These are phyloP conservation scores for Begonia loranthoides DNA, from an alignment of 306 rosid genomes.

Conservation along the genomic window DNA sequence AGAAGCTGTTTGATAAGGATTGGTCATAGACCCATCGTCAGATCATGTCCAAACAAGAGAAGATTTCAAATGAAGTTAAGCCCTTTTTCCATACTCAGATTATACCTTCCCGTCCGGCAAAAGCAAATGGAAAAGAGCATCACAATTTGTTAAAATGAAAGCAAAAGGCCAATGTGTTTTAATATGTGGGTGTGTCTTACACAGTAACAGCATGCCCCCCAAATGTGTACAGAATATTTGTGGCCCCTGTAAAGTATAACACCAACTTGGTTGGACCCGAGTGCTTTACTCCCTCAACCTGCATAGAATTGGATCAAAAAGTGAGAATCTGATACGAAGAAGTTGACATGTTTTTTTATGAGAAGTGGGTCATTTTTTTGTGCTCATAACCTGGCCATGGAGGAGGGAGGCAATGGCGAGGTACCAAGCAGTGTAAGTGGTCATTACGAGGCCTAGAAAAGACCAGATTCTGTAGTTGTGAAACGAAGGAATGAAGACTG, in stretches of 20 bases:
- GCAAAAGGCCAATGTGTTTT: constrained; percentile 6
- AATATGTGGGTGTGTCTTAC: constrained; percentile 37
- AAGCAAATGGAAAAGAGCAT: no score
- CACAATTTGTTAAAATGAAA: neutral
- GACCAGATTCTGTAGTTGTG: constrained; percentile 98
- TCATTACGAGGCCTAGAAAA: constrained; percentile 86
- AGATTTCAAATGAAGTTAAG: no score
- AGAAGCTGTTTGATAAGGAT: no score
- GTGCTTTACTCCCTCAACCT: constrained; percentile 90
- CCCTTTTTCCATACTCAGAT: no score
- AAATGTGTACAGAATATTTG: constrained; percentile 98
- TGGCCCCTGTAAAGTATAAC: constrained; percentile 95
- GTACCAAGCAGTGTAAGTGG: constrained; percentile 99
- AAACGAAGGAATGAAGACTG: constrained; percentile 94
- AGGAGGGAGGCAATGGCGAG: constrained; percentile 73
- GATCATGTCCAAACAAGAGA: no score
- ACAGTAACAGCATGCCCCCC: constrained; percentile 99
- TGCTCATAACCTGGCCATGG: constrained; percentile 72
- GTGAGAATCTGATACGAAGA: no score
- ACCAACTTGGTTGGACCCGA: constrained; percentile 86
- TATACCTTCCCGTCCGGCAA: no score
- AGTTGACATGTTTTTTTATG: no score
- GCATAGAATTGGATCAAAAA: neutral
- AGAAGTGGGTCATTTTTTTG: neutral
- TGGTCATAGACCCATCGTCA: no score